phyloP scores from a whole-genome alignment of 345 rosid genomes.

The Salix exigua region DNA sequence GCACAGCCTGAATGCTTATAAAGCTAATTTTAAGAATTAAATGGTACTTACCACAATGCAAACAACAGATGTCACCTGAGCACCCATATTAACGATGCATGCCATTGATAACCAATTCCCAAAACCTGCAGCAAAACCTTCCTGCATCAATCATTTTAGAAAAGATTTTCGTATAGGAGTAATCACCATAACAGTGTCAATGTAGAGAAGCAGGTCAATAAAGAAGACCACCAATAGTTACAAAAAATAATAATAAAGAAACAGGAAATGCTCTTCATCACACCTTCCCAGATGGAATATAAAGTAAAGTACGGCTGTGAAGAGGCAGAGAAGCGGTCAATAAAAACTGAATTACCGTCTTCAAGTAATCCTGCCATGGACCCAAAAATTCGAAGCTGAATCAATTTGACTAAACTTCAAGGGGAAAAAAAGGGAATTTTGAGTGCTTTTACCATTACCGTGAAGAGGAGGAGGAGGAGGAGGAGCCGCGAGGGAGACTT shows the following conservation, averaged over 20 bases:
- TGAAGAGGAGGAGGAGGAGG: neutral
- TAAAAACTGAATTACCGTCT: slow-evolving; percentile 43
- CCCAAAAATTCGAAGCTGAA: neutral
- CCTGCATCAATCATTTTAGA: slow-evolving; percentile 37
- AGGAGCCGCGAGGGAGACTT: neutral
- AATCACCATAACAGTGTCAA: neutral
- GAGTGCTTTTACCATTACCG: slow-evolving; percentile 1
- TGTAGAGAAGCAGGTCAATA: neutral
- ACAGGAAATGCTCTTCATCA: no score
- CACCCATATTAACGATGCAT: slow-evolving; percentile 87
- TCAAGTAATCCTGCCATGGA: slow-evolving; percentile 78
- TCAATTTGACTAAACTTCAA: neutral
- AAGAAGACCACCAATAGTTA: neutral
- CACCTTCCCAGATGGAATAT: neutral
- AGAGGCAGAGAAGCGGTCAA: neutral
- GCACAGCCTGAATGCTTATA: neutral
- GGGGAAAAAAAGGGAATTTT: neutral
- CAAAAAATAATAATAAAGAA: neutral
- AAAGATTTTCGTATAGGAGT: slow-evolving; percentile 7
- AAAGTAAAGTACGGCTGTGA: neutral
- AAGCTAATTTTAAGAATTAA: neutral
- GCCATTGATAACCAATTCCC: slow-evolving; percentile 91
- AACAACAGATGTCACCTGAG: slow-evolving; percentile 76
- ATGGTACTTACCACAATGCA: slow-evolving; percentile 72
- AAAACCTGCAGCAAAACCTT: slow-evolving; percentile 88